These are phyloP conservation scores for Ceratopteris richardii DNA, from an alignment of 75 land plant species.

Conservation along the genomic window DNA sequence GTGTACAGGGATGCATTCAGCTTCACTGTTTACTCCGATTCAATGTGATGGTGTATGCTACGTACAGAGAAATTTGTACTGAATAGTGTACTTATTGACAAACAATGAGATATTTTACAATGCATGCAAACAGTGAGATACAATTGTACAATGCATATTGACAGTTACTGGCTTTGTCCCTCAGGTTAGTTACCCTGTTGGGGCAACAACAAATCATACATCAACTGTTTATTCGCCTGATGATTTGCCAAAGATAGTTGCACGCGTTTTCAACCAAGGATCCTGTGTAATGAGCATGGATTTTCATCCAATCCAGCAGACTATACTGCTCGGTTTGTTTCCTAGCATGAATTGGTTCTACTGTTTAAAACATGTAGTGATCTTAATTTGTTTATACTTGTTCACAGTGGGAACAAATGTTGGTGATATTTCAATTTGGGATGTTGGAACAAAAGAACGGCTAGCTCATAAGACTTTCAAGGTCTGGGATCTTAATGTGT, in stretches of 20 bases:
- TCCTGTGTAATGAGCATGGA: constrained; percentile 80
- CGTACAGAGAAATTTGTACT: too few species aligned
- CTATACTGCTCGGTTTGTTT: constrained; percentile 52
- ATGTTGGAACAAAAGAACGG: constrained; percentile 56
- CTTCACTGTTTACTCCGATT: background rate
- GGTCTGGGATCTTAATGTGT: constrained; percentile 63
- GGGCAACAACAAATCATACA: constrained; percentile 17
- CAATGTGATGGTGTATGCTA: too few species aligned
- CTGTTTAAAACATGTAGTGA: background rate
- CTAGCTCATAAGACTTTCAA: constrained; percentile 52
- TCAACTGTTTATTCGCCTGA: constrained; percentile 38
- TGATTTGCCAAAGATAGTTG: constrained; percentile 70
- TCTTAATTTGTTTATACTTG: background rate
- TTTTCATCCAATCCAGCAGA: constrained; percentile 77
- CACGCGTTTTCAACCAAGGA: constrained; percentile 54
- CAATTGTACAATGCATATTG: too few species aligned
- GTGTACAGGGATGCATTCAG: background rate
- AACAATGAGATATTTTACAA: too few species aligned
- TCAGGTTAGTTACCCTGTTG: constrained; percentile 43
- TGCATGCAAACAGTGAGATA: too few species aligned
- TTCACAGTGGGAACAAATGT: constrained; percentile 75
- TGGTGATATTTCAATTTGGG: constrained; percentile 79
- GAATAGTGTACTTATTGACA: too few species aligned
- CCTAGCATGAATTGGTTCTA: constrained; percentile 1
- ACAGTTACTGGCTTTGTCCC: too few species aligned